These are phyloP conservation scores for Wickerhamomyces chambardii DNA, from an alignment of 805 yeast genomes.

Conservation along the genomic window DNA sequence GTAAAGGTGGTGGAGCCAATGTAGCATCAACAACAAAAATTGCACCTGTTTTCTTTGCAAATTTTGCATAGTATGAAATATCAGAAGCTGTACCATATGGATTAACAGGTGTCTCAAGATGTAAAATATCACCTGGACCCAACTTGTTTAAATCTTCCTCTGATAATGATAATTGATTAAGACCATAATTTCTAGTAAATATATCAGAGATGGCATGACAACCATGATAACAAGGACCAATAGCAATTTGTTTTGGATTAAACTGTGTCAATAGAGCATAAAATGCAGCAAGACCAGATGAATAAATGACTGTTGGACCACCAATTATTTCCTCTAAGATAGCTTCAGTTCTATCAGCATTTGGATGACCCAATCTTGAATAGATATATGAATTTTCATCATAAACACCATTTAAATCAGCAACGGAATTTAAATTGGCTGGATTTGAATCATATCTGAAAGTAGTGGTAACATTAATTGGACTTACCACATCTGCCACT, in stretches of 20 bases:
- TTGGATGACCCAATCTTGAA: conserved; percentile 73
- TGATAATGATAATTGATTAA: conserved; percentile 36
- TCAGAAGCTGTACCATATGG: conserved; percentile 68
- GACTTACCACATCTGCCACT: conserved; percentile 63
- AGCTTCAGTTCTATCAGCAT: conserved; percentile 56
- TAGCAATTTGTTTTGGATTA: conserved; percentile 67
- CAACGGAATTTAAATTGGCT: conserved; percentile 37
- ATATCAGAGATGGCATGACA: conserved; percentile 62
- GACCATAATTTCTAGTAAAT: conserved; percentile 49
- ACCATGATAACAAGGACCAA: conserved; percentile 84
- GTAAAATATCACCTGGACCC: conserved; percentile 64
- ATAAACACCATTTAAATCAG: conserved; percentile 24
- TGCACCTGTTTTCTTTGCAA: conserved; percentile 72
- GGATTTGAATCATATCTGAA: conserved; percentile 60
- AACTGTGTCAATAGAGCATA: conserved; percentile 60
- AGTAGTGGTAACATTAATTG: conserved; percentile 78
- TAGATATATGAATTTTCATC: conserved; percentile 38
- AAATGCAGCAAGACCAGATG: conserved; percentile 78
- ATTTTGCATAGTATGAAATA: conserved; percentile 52
- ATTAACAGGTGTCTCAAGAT: conserved; percentile 82
- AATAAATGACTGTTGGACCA: conserved; percentile 60
- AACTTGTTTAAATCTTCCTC: conserved; percentile 38
- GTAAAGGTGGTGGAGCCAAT: conserved; percentile 89
- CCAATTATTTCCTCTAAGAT: conserved; percentile 51
- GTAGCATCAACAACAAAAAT: conserved; percentile 71